Evolutionary conservation across 257 asterid genomes (phyloP).

Genomic region (Rehmannia glutinosa): DNA sequence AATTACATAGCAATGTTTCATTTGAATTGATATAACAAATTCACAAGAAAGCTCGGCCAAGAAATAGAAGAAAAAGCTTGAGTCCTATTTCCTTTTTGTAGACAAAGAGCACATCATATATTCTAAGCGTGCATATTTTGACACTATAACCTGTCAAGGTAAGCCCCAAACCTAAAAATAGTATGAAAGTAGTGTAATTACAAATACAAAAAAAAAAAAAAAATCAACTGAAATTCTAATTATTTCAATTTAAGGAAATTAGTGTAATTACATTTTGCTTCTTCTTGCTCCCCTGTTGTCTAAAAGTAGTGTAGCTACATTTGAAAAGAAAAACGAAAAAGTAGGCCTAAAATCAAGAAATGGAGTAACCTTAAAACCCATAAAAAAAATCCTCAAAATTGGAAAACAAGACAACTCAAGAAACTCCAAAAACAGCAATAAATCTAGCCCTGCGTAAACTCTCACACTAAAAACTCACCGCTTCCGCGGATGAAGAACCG

Average conservation of each 20-base stretch:
- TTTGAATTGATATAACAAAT: not conserved
- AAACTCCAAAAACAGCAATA: slow-evolving; percentile 4
- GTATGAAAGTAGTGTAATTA: too few species aligned
- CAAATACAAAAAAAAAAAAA: too few species aligned
- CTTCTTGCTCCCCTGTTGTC: not conserved
- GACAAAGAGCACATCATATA: not conserved
- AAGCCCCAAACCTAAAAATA: not conserved
- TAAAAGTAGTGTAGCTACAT: not conserved
- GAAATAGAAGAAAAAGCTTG: not conserved
- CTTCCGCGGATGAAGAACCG: slow-evolving; percentile 19
- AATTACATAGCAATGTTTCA: not conserved
- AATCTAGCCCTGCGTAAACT: not conserved
- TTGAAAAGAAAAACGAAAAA: not conserved
- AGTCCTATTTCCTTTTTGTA: not conserved
- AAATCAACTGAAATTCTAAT: not conserved
- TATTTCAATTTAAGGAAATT: not conserved
- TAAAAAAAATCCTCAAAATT: not conserved
- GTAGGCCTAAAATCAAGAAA: not conserved
- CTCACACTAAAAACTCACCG: slow-evolving; percentile 34
- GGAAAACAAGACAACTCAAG: not conserved
- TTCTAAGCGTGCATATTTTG: not conserved
- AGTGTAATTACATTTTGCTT: not conserved
- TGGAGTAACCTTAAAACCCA: not conserved
- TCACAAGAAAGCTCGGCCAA: not conserved
- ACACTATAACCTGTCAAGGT: not conserved